Conservation (phyloP, 139 green algal species). For the Deuterostichococcus epilithicus region DNA sequence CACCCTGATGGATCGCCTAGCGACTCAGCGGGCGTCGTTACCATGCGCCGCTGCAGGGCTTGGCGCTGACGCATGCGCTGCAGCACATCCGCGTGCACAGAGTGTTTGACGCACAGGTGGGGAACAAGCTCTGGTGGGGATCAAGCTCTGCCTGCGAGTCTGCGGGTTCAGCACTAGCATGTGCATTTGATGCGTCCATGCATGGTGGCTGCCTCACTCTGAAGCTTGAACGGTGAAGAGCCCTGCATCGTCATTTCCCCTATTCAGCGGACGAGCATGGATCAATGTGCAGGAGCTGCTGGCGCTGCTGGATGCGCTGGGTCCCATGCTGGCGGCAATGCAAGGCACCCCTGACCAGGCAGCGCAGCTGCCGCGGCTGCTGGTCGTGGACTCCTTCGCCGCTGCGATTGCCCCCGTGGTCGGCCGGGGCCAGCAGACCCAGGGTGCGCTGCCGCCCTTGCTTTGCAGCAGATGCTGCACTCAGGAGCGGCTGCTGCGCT, state of each 20-base stretch:
- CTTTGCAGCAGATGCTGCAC: neutral
- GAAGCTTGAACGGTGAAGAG: too few relatives aligned
- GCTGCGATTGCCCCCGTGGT: constrained; percentile 32
- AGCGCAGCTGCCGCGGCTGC: neutral
- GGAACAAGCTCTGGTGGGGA: too few relatives aligned
- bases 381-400: constrained; percentile 52
- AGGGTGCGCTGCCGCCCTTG: constrained; percentile 13
- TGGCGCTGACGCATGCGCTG: neutral
- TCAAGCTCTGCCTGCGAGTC: too few relatives aligned
- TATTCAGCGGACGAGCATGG: too few relatives aligned
- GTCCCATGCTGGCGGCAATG: neutral
- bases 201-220: too few relatives aligned
- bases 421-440: constrained; percentile 30
- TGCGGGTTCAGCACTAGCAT: too few relatives aligned
- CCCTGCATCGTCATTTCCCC: too few relatives aligned
- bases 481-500: too few relatives aligned
- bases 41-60: neutral
- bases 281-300: neutral
- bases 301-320: neutral
- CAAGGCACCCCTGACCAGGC: neutral
- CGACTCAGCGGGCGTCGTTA: too few relatives aligned
- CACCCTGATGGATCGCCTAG: too few relatives aligned
- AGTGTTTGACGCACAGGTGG: neutral
- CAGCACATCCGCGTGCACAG: neutral
- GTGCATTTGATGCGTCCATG: too few relatives aligned